Evolutionary conservation across 2,329 filamentous ascomycete species (phyloP), one percentile per base, ranked within the genome.

Genomic region (Exophiala calicioides): DNA sequence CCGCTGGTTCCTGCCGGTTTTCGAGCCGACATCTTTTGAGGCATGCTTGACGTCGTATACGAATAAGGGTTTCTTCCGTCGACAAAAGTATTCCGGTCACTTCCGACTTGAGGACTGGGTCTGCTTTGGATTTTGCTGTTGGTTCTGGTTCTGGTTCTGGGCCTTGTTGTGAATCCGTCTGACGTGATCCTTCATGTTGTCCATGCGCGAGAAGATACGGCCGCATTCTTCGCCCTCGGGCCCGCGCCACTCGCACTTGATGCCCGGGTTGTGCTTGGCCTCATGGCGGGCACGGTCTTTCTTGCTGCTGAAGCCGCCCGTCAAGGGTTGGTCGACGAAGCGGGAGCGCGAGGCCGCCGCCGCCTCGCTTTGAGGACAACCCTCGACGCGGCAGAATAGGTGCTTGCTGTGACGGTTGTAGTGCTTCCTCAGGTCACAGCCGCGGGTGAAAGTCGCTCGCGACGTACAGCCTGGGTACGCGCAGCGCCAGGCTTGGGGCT

Each of bases 201-300:
- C 80, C 18, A 81, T 75, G 23, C 80, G 70, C 61, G 77, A 80
- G 60, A 83, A 82, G 2, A 82, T 68, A 36, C 79, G 65, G 44
- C 73, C 72, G 61, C 80, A 83, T 5, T 73, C 77, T 21, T 73
- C 69, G 7, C 53, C 52, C 19, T 57, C 48, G 7, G 47, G 33
- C 13, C 55, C 55, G 21, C 44, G 48, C 55, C 57, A 60, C 41
- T 60, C 57, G 56, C 80, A 83, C 27, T 72, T 58, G 40, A 83
- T 75, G n/a, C 72, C 74, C 2, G 80, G 79, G 53, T 81, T 80
- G 61, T 83, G 80, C 60, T 80, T 82, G 32, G 79, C 79, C 61
- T 82, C 80, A 53, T 83, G 80, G 29, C 80, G 66, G 19, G 77
- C 75, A 15, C 79, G 74, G 53, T 83, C 80, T 58, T 83, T 83